phyloP scores from a whole-genome alignment of 2,329 filamentous ascomycete genomes.

The Alternaria panax region DNA sequence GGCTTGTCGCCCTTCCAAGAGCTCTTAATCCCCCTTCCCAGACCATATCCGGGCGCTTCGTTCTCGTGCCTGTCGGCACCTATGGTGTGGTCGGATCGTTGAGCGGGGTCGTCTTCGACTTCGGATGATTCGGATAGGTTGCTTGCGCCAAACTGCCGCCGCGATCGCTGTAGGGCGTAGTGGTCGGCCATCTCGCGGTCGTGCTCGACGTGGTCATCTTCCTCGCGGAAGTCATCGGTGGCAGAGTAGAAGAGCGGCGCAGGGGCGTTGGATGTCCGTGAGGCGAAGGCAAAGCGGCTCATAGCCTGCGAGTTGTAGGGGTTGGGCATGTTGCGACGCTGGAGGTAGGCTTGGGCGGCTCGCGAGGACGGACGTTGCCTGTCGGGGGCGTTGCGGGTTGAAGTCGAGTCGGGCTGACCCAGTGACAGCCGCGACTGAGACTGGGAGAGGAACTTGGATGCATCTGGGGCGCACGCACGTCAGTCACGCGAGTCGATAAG shows the following conservation, averaged over 20 bases:
- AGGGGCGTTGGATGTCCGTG: constrained; percentile 76
- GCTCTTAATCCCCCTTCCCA: constrained; percentile 62
- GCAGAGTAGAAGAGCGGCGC: constrained; percentile 95
- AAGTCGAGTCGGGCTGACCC: constrained; percentile 61
- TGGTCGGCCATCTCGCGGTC: constrained; percentile 93
- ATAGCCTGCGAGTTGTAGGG: constrained; percentile 77
- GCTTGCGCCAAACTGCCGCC: constrained; percentile 85
- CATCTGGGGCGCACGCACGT: constrained; percentile 69
- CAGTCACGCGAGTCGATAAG: constrained; percentile 52
- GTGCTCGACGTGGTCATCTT: constrained; percentile 90
- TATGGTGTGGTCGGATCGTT: constrained; percentile 56
- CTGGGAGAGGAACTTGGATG: constrained; percentile 96
- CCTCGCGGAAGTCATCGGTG: constrained; percentile 87
- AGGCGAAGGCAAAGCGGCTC: constrained; percentile 79
- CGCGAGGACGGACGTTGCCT: constrained; percentile 56
- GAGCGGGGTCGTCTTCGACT: constrained; percentile 72
- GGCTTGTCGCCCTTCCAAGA: constrained; percentile 63
- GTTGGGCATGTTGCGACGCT: constrained; percentile 65
- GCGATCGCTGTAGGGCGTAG: constrained; percentile 87
- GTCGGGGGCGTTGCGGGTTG: constrained; percentile 58
- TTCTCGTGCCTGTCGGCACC: constrained; percentile 57
- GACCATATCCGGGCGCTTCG: constrained; percentile 49
- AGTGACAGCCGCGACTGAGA: constrained; percentile 89
- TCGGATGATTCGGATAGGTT: constrained; percentile 86
- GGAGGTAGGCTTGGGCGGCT: constrained; percentile 59